Evolutionary conservation across 202 grass and related monocot species (phyloP), one percentile per base, ranked within the genome.

Genomic region (Carex arenaria): DNA sequence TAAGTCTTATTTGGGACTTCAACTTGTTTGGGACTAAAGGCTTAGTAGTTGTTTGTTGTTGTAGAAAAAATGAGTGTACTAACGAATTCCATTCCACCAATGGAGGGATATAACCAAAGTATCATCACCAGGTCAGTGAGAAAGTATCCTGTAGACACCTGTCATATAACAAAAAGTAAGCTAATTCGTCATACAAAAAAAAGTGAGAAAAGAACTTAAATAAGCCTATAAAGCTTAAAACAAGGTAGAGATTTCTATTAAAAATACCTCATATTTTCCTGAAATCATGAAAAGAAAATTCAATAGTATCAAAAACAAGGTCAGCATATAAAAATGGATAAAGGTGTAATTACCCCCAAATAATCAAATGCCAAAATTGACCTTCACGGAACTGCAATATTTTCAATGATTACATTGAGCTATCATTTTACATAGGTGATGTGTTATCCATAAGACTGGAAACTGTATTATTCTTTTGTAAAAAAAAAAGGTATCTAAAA

Each of bases 51-150:
- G n/a, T n/a, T n/a, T n/a, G n/a, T n/a, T n/a, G n/a, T n/a, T n/a
- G n/a, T n/a, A 40, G 83, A 89, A 83, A 57, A 82, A 57, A 34
- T 81, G 63, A 82, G 61, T 80, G 4, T 55, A 92, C 91, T 84
- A 87, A 99, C 96, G 86, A 96, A 99, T 92, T 99, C 96, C 89
- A 92, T 92, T 92, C 93, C 96, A 72, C 96, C 96, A 64, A 98
- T 93, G 40, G 83, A 93, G 86, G 96, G 96, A 84, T 91, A 99
- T 32, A 92, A 83, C 96, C 93, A 96, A 84, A 94, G 90, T 80
- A 99, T 96, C 96, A 96, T 99, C 64, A 82, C 85, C 84, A 99
- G 91, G 73, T 99, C 93, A 45, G 93, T 78, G 26, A 99, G 87
- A 84, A 99, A 99, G 87, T 99, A 99, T 14, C 96, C 96, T 60